Evolutionary conservation across 2,329 filamentous ascomycete genomes (phyloP).

Genomic region (Aspergillus fijiensis): DNA sequence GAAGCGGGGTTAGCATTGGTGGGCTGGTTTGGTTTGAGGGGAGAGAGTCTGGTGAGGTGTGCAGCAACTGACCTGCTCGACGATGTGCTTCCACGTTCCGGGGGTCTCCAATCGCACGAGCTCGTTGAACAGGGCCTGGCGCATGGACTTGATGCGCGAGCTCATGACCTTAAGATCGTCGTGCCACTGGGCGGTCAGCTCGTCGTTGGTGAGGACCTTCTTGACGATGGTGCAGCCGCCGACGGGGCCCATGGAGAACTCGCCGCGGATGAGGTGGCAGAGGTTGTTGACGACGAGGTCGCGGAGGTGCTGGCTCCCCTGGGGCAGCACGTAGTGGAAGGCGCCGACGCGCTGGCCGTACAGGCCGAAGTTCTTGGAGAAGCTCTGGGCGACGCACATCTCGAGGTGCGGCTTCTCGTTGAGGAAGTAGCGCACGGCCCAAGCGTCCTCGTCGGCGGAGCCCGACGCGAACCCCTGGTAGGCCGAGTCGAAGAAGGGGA

Average conservation of each 20-base stretch:
- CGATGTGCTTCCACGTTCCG: conserved; percentile 96
- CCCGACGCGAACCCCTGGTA: conserved; percentile 98
- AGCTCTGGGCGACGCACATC: conserved; percentile 58
- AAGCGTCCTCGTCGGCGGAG: conserved; percentile 78
- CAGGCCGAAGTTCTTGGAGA: conserved; percentile 70
- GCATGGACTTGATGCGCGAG: conserved; percentile 90
- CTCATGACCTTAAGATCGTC: conserved; percentile 87
- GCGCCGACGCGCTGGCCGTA: conserved; percentile 94
- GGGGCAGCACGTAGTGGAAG: conserved; percentile 64
- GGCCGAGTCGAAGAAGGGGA: conserved; percentile 96
- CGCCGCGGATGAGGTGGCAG: conserved; percentile 41
- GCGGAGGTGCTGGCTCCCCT: conserved; percentile 29
- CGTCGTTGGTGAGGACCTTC: conserved; percentile 73
- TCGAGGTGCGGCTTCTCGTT: conserved; percentile 72
- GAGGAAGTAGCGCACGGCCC: conserved; percentile 86
- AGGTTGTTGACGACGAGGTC: conserved; percentile 39
- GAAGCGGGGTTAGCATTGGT: background rate
- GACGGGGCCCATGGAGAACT: conserved; percentile 61
- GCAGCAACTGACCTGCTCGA: conserved; percentile 71
- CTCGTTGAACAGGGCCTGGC: conserved; percentile 72
- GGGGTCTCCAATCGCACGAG: conserved; percentile 82
- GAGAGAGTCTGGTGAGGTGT: background rate
- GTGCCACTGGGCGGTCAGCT: conserved; percentile 84
- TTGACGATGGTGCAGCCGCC: conserved; percentile 85
- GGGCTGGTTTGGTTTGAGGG: background rate